Percentiles rank a stretch among this genome's conserved stretches.
Conservation (phyloP, 139 green algal genomes). For the Eudorina sp. region DNA sequence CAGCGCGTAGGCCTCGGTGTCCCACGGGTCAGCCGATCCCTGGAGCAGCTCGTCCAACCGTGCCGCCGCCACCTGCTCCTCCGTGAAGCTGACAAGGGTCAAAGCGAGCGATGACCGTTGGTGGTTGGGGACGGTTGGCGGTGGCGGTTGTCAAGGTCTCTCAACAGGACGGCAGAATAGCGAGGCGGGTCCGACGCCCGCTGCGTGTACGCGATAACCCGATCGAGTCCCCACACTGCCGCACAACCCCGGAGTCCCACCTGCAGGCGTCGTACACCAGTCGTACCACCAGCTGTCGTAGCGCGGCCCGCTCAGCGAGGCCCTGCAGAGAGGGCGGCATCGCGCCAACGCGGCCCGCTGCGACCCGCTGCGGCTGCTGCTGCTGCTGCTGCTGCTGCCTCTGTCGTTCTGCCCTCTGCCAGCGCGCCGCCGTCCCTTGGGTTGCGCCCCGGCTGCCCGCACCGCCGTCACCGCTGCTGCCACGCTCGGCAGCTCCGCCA, state of each 20-base stretch:
- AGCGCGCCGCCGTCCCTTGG: background rate
- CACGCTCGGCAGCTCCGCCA: background rate
- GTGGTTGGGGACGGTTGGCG: too few species aligned
- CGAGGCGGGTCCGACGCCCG: too few species aligned
- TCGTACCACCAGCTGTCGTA: conserved; percentile 39
- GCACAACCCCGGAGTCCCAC: too few species aligned
- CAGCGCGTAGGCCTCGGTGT: background rate
- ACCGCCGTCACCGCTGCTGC: background rate
- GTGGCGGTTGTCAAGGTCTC: too few species aligned
- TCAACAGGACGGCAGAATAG: too few species aligned
- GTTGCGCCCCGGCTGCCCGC: background rate
- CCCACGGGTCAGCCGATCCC: background rate
- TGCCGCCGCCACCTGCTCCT: background rate
- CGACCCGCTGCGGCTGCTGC: background rate
- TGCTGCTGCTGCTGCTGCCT: background rate
- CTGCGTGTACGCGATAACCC: too few species aligned
- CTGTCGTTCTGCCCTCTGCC: background rate
- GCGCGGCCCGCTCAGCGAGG: background rate
- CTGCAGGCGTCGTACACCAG: conserved; percentile 31
- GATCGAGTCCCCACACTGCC: too few species aligned
- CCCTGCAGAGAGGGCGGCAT: background rate
- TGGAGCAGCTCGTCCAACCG: background rate
- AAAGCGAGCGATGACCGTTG: too few species aligned
- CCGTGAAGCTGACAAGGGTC: conserved; percentile 1
- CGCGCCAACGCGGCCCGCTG: background rate